Evolutionary conservation across 768 basidiomycete species (phyloP), one percentile per base, ranked within the genome.

Genomic region (Roridomyces roridus): DNA sequence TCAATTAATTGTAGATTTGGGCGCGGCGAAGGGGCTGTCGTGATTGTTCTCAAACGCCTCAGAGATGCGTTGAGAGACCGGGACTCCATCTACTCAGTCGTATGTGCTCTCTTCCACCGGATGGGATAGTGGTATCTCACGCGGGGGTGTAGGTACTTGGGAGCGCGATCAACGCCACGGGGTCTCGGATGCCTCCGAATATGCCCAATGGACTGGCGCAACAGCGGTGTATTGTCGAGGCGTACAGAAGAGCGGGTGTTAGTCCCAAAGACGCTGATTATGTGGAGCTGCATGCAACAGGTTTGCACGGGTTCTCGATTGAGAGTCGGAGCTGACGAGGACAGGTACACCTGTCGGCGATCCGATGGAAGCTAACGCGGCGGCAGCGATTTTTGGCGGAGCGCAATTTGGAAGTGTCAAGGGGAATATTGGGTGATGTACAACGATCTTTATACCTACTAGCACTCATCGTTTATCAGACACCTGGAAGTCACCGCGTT

Each of bases 331-430:
- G 18, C 25, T 25, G 6, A 4, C 6, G 4, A 14, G 18, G 8
- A 9, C 18, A 56, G 47, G 55, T 4, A 78, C 79, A 6, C 68
- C 71, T 44, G 67, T 63, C 35, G 77, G 77, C 1, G 79, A 80
- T 43, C 76, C 77, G 6, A 49, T 56, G 14, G 55, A 56, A 35
- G 15, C 55, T 5, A 56, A 42, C n/a, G 42, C 35, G 1, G 35
- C 55, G 7, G 41, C 43, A 2, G 0, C 3, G 2, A 15, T 56
- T 11, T 56, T 56, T 44, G 41, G n/a, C 0, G 3, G 10, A 5
- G 24, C 18, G 10, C 4, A 15, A 0, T 21, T 57, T 14, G 55
- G 55, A 21, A 40, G 6, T 3, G 49, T 57, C 6, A 57, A 57
- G n/a, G 56, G 56, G 12, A 57, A 57, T 25, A 14, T 57, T 14